phyloP scores from a whole-genome alignment of 495 filamentous ascomycete species.

The Bryoglossum gracile region DNA sequence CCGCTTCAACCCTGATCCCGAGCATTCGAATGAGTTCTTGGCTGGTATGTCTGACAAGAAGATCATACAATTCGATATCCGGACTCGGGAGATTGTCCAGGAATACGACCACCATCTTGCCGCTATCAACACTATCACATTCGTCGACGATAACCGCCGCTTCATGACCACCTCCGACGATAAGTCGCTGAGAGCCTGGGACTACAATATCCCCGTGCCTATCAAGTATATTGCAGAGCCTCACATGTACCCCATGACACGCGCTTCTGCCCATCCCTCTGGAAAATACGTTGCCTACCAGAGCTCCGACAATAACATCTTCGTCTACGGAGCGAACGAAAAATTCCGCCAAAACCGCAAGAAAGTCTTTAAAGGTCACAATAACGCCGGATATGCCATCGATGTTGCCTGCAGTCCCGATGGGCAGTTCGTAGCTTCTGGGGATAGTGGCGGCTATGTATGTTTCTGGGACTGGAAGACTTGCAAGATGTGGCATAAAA shows the following conservation, averaged over 20 bases:
- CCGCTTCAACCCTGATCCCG: slow-evolving; percentile 75
- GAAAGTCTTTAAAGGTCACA: slow-evolving; percentile 92
- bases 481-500: slow-evolving; percentile 95
- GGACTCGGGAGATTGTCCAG: slow-evolving; percentile 73
- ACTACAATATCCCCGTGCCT: slow-evolving; percentile 87
- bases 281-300: slow-evolving; percentile 94
- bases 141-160: slow-evolving; percentile 86
- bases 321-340: slow-evolving; percentile 87
- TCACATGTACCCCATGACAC: slow-evolving; percentile 90
- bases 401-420: slow-evolving; percentile 85
- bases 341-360: slow-evolving; percentile 96
- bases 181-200: slow-evolving; percentile 92
- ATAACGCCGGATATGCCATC: slow-evolving; percentile 88
- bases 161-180: slow-evolving; percentile 98
- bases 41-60: slow-evolving; percentile 97
- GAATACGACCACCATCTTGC: slow-evolving; percentile 98
- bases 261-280: slow-evolving; percentile 72
- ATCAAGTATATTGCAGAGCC: slow-evolving; percentile 81
- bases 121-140: slow-evolving; percentile 96
- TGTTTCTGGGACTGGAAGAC: slow-evolving; percentile 99
- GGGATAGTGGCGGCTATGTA: slow-evolving; percentile 79
- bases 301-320: slow-evolving; percentile 87
- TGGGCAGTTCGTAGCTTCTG: slow-evolving; percentile 76
- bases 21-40: slow-evolving; percentile 82
- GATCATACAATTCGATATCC: slow-evolving; percentile 94